Conservation (phyloP, 2,329 filamentous ascomycete species). For the Colletotrichum acutatum region DNA sequence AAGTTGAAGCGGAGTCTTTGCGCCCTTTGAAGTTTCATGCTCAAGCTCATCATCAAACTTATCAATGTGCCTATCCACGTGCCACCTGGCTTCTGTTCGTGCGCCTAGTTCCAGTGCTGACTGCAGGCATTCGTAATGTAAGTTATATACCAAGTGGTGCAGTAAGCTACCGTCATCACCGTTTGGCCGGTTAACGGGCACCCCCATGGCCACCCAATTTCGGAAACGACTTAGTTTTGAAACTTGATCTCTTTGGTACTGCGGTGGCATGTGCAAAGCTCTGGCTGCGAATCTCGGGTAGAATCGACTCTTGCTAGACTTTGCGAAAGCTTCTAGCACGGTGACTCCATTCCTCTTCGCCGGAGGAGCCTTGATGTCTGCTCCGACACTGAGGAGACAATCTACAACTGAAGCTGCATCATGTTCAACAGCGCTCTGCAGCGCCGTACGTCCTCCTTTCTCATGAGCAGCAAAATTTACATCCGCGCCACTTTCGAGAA, state of each 20-base stretch:
- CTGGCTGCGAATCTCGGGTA: too few species aligned
- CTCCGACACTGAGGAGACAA: not conserved
- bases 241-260: too few species aligned
- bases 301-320: too few species aligned
- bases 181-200: not conserved
- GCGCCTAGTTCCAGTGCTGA: not conserved
- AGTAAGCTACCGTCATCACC: not conserved
- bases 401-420: rapidly evolving
- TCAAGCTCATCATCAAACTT: too few species aligned
- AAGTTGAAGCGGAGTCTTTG: not conserved
- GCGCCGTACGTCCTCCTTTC: not conserved
- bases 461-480: not conserved
- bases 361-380: not conserved
- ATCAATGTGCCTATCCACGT: too few species aligned
- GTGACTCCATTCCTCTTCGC: not conserved
- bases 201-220: not conserved
- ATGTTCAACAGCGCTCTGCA: not conserved
- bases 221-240: not conserved
- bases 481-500: not conserved
- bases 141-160: not conserved
- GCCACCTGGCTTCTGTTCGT: not conserved
- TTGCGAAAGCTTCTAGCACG: not conserved
- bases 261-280: too few species aligned
- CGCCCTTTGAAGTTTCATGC: rapidly evolving
- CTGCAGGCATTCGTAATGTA: not conserved